Percentiles rank a stretch among this genome's conserved stretches.
Evolutionary conservation across 176 grass and related monocot species (phyloP).

Genomic region (Puya raimondii): DNA sequence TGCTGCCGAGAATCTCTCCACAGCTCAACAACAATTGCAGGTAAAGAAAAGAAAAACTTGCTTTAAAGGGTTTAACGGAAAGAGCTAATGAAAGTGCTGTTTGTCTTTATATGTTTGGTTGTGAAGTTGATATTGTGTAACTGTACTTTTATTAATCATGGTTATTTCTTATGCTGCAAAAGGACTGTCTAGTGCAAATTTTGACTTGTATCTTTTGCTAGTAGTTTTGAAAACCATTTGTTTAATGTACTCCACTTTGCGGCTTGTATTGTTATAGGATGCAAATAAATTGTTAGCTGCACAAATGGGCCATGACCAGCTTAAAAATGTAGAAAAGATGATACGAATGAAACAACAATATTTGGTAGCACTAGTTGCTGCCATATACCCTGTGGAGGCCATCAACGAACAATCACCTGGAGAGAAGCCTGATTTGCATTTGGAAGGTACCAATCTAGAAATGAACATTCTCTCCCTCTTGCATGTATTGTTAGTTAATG

Average conservation of each 20-base stretch:
- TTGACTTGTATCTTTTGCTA: neutral
- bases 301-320: slow-evolving; percentile 51
- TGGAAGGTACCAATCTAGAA: slow-evolving; percentile 32
- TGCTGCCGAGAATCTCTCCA: slow-evolving; percentile 36
- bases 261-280: slow-evolving; percentile 35
- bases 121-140: neutral
- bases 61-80: neutral
- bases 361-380: slow-evolving; percentile 55
- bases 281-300: slow-evolving; percentile 51
- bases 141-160: neutral
- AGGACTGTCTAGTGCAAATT: neutral
- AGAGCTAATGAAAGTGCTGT: neutral
- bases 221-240: neutral
- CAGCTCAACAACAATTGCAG: slow-evolving; percentile 47
- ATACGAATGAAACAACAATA: slow-evolving; percentile 53
- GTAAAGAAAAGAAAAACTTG: slow-evolving; percentile 14
- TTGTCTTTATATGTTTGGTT: neutral
- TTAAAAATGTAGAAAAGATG: slow-evolving; percentile 36
- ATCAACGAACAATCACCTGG: slow-evolving; percentile 40
- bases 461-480: slow-evolving; percentile 8
- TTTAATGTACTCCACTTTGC: neutral
- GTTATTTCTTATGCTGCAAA: neutral
- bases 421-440: slow-evolving; percentile 35
- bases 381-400: slow-evolving; percentile 63
- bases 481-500: neutral